Evolutionary conservation across 2,329 filamentous ascomycete species (phyloP).

Genomic region (Elsinoe perseae): DNA sequence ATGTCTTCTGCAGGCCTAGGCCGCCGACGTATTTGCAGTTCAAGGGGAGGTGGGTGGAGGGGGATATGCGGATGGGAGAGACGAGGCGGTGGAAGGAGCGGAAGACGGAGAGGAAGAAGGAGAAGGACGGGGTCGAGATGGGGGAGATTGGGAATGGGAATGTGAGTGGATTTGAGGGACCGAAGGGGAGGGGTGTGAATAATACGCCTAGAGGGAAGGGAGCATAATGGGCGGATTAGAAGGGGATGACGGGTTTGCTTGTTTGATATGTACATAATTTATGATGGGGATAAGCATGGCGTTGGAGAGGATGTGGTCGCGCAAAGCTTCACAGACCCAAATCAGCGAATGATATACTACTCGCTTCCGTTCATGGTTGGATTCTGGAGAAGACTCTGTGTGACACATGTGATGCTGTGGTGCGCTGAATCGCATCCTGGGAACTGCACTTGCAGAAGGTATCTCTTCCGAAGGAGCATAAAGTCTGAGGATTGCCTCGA

Average conservation of each 20-base stretch:
- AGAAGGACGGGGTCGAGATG: slow-evolving; percentile 63
- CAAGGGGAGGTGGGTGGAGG: slow-evolving; percentile 66
- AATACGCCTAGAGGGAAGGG: slow-evolving; percentile 19
- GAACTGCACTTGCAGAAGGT: too few species aligned
- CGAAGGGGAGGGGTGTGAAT: slow-evolving; percentile 20
- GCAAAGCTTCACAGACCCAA: too few species aligned
- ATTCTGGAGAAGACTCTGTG: too few species aligned
- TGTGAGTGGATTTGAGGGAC: slow-evolving; percentile 30
- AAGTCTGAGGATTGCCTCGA: too few species aligned
- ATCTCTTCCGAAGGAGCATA: too few species aligned
- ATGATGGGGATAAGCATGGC: neutral
- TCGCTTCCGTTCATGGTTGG: too few species aligned
- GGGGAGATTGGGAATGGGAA: slow-evolving; percentile 38
- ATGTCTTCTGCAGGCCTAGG: slow-evolving; percentile 73
- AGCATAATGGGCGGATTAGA: neutral
- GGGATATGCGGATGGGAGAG: slow-evolving; percentile 74
- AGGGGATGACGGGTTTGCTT: neutral
- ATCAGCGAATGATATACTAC: too few species aligned
- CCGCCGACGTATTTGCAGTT: slow-evolving; percentile 85
- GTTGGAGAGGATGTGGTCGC: neutral
- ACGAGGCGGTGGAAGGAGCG: slow-evolving; percentile 34
- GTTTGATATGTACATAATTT: slow-evolving; percentile 1
- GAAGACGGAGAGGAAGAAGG: slow-evolving; percentile 42
- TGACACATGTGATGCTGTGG: too few species aligned
- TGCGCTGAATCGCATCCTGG: too few species aligned